These are phyloP conservation scores for Cercospora canescens DNA, from an alignment of 2,329 filamentous ascomycete genomes.

Conservation along the genomic window DNA sequence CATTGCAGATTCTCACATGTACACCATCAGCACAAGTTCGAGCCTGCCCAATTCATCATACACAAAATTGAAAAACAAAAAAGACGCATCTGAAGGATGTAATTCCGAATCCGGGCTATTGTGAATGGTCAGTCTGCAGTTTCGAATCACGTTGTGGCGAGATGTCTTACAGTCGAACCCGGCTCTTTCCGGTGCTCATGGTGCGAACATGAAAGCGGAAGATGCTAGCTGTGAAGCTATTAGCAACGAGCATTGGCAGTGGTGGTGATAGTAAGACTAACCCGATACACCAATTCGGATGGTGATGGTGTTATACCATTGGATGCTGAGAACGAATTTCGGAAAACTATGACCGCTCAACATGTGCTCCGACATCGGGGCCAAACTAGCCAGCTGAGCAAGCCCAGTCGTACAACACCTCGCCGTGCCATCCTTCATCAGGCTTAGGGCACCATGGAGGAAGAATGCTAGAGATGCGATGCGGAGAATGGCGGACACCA, in stretches of 20 bases:
- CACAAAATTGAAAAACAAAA: too few species aligned
- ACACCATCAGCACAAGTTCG: too few species aligned
- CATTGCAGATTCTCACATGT: too few species aligned
- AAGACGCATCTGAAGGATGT: not conserved
- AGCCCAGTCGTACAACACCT: too few species aligned
- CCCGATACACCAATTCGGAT: not conserved
- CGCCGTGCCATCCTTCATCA: too few species aligned
- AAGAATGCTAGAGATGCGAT: too few species aligned
- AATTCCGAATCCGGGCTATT: not conserved
- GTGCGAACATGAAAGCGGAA: not conserved
- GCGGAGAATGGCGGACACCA: too few species aligned
- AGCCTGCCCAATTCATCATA: too few species aligned
- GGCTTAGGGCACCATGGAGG: too few species aligned
- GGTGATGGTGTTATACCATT: not conserved
- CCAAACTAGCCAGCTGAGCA: not conserved
- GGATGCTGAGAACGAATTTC: not conserved
- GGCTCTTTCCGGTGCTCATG: not conserved
- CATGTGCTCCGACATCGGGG: not conserved
- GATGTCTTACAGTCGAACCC: not conserved
- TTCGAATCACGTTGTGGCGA: not conserved
- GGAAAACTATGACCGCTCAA: not conserved
- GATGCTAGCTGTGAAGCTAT: not conserved
- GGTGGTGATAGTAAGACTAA: too few species aligned
- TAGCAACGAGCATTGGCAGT: too few species aligned
- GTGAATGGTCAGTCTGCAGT: not conserved